Evolutionary conservation across 169 alveolate species (phyloP), one percentile per base, ranked within the genome.

Genomic region (Blepharisma undulans): DNA sequence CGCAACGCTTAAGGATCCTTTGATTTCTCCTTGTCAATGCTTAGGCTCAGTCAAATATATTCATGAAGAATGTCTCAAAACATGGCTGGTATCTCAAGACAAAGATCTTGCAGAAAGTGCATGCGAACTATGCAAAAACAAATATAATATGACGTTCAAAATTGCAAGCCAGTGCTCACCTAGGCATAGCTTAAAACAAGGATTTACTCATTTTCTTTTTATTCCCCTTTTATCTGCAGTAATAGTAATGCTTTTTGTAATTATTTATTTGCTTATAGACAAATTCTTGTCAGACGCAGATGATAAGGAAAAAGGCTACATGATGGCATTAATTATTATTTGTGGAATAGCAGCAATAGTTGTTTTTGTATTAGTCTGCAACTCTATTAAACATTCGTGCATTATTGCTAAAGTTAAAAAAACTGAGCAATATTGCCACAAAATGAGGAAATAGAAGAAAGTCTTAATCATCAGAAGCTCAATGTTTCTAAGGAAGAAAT

Each of bases 11-110:
- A 36, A 12, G 5, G 5, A 22, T 6, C 86, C 95, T 27, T 72
- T 92, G 30, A 82, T 92, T 21, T 91, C 91, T 72, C 97, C 97
- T n/a, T 95, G 97, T 90, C 71, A 36, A 29, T 95, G 97, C 72
- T 71, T 94, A 7, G 97, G 97, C 0, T 86, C 96, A 21, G 89
- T 95, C 89, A 92, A 91, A 87, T 95, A 84, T 88, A 93, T 95
- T 6, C 97, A 95, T 84, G 89, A 92, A 66, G 94, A 93, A 71
- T 95, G 97, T 77, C 36, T 95, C 59, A 92, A 94, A 88, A 84
- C 89, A 10, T 84, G 89, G 77, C 32, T 84, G 27, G 48, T 84
- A 12, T 48, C 79, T 60, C 80, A 72, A n/a, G n/a, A 27, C 6
- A 36, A 60, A 22, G 91, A 86, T 5, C 29, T 86, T 61, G 22